Percentiles rank a stretch among this genome's conserved stretches.
Conservation (phyloP, 1,284 basidiomycete genomes). For the Ustilago sp. region DNA sequence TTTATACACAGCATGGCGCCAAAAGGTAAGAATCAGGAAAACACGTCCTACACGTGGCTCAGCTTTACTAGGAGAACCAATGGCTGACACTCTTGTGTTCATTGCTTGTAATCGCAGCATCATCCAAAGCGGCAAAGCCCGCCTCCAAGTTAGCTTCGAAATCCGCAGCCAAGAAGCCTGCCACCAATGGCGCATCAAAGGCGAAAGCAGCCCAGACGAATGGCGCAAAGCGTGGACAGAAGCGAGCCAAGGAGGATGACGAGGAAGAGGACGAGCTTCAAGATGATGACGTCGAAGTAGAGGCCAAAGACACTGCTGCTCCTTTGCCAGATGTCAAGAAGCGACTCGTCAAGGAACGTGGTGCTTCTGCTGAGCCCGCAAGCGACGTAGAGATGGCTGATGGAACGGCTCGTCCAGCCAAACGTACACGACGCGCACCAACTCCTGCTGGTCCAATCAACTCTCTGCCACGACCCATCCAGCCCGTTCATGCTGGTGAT, state of each 20-base stretch:
- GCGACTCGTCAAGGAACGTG: constrained; percentile 24
- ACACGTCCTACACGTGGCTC: not conserved
- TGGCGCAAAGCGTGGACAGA: constrained; percentile 37
- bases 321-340: constrained; percentile 44
- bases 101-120: constrained; percentile 6
- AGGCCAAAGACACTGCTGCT: constrained; percentile 30
- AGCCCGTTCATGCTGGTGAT: constrained; percentile 38
- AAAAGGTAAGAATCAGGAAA: constrained; percentile 30
- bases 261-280: constrained; percentile 46
- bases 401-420: constrained; percentile 36
- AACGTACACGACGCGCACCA: constrained; percentile 39
- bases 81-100: constrained; percentile 12
- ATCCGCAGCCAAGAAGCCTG: constrained; percentile 18
- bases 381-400: constrained; percentile 38
- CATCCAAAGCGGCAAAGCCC: constrained; percentile 31
- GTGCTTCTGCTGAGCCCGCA: constrained; percentile 27
- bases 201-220: constrained; percentile 19
- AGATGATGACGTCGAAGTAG: constrained; percentile 26
- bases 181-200: constrained; percentile 19
- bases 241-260: constrained; percentile 39
- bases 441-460: constrained; percentile 55
- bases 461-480: constrained; percentile 37
- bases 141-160: constrained; percentile 24
- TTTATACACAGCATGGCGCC: constrained; percentile 23
- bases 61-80: not conserved